These are phyloP conservation scores for Neonectria neomacrospora DNA, from an alignment of 2,329 filamentous ascomycete species.

Conservation along the genomic window DNA sequence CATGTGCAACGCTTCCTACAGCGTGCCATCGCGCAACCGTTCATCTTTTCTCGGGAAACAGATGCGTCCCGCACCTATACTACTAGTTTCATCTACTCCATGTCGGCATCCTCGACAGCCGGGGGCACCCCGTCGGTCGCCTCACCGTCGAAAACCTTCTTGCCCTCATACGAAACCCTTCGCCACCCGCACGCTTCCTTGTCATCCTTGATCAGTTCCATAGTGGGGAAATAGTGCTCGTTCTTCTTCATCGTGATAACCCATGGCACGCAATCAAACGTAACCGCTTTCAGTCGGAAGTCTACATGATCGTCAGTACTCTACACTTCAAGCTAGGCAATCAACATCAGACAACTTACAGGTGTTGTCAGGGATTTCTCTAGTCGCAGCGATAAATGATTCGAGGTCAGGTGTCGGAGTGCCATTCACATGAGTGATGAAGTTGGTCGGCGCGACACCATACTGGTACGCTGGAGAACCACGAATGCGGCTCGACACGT, in stretches of 20 bases:
- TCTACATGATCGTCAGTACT: constrained; percentile 60
- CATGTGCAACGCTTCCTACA: constrained; percentile 6
- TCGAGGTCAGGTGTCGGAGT: constrained; percentile 84
- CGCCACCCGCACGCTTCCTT: constrained; percentile 70
- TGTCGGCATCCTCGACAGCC: constrained; percentile 56
- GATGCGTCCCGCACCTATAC: background rate
- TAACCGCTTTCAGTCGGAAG: constrained; percentile 96
- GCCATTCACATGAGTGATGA: constrained; percentile 96
- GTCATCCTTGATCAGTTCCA: constrained; percentile 75
- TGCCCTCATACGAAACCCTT: constrained; percentile 70
- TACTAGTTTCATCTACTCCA: constrained; percentile 49
- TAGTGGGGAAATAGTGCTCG: constrained; percentile 88
- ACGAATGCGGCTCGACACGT: constrained; percentile 87
- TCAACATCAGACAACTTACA: constrained; percentile 64
- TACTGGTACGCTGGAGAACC: constrained; percentile 90
- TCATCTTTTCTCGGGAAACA: background rate
- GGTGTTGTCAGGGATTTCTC: constrained; percentile 93
- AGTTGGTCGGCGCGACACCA: constrained; percentile 94
- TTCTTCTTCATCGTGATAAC: constrained; percentile 99
- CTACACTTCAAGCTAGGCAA: background rate
- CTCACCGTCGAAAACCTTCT: constrained; percentile 64
- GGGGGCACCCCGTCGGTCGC: constrained; percentile 60
- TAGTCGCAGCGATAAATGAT: constrained; percentile 81
- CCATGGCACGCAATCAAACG: constrained; percentile 98
- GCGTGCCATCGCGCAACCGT: background rate